These are phyloP conservation scores for Monosporascus sp. DNA, from an alignment of 2,329 filamentous ascomycete genomes.

Conservation along the genomic window DNA sequence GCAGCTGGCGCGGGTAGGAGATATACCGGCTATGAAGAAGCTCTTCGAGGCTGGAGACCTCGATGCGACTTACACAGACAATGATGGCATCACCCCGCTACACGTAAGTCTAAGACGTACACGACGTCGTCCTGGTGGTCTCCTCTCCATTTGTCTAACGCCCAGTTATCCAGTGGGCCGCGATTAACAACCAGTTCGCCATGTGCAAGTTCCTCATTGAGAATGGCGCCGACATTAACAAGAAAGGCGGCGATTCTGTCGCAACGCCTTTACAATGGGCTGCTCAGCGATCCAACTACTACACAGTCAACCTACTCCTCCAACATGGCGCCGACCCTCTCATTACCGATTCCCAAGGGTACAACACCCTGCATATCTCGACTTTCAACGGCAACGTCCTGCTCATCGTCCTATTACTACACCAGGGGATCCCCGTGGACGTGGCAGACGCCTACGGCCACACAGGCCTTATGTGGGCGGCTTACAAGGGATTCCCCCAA, in stretches of 20 bases:
- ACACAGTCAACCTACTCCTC: conserved; percentile 88
- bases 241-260: conserved; percentile 89
- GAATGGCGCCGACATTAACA: conserved; percentile 82
- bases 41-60: conserved; percentile 79
- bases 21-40: conserved; percentile 80
- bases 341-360: conserved; percentile 88
- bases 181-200: conserved; percentile 97
- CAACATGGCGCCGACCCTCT: conserved; percentile 89
- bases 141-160: neutral
- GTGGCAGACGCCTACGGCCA: conserved; percentile 85
- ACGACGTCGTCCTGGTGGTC: neutral
- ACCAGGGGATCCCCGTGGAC: conserved; percentile 93
- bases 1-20: conserved; percentile 86
- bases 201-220: conserved; percentile 94
- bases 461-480: conserved; percentile 96
- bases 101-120: conserved; percentile 58
- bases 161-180: conserved; percentile 69
- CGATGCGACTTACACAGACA: conserved; percentile 78
- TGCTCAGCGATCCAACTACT: conserved; percentile 93
- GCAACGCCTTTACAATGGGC: conserved; percentile 96
- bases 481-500: conserved; percentile 91
- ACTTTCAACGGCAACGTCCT: conserved; percentile 96
- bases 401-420: conserved; percentile 79
- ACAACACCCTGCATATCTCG: conserved; percentile 95
- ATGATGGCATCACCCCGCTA: conserved; percentile 90